Conservation (phyloP, 331 rosid genomes). For the Arachis monticola region DNA sequence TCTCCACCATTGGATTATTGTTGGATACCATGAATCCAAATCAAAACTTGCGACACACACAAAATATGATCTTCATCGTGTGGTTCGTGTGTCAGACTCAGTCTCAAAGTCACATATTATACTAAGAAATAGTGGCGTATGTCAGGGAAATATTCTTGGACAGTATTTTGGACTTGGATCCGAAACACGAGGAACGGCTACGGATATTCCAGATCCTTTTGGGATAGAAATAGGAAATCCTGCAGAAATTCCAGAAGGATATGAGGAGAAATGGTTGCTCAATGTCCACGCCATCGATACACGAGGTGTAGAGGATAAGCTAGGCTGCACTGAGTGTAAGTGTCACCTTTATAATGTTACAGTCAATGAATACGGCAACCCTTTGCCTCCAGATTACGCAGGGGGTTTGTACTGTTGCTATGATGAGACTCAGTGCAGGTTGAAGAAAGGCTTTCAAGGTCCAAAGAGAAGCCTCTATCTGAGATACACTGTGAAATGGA, state of each 20-base stretch:
- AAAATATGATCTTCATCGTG: conserved; percentile 14
- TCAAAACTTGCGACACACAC: conserved; percentile 8
- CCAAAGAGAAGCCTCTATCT: conserved; percentile 46
- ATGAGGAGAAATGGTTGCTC: conserved; percentile 47
- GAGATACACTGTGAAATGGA: conserved; percentile 46
- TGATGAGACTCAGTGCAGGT: conserved; percentile 41
- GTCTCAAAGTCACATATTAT: no score
- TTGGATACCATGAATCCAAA: conserved; percentile 12
- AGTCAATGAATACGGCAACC: conserved; percentile 2
- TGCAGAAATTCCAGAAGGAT: conserved; percentile 41
- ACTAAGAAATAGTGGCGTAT: conserved; percentile 43
- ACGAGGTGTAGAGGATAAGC: conserved; percentile 40
- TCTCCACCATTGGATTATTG: conserved; percentile 62
- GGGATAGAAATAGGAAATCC: conserved; percentile 50
- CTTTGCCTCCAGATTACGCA: conserved; percentile 28
- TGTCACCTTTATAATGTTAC: conserved; percentile 53
- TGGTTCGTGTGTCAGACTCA: not conserved
- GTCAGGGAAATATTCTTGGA: not conserved
- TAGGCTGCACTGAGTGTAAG: conserved; percentile 44
- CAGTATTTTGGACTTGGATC: conserved; percentile 52
- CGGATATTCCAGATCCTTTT: conserved; percentile 46
- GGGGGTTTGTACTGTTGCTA: conserved; percentile 43
- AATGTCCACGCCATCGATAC: conserved; percentile 56
- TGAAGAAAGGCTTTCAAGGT: conserved; percentile 40
- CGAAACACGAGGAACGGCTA: conserved; percentile 40